phyloP scores from a whole-genome alignment of 768 basidiomycete genomes.

The Neoboletus subvelutipes region DNA sequence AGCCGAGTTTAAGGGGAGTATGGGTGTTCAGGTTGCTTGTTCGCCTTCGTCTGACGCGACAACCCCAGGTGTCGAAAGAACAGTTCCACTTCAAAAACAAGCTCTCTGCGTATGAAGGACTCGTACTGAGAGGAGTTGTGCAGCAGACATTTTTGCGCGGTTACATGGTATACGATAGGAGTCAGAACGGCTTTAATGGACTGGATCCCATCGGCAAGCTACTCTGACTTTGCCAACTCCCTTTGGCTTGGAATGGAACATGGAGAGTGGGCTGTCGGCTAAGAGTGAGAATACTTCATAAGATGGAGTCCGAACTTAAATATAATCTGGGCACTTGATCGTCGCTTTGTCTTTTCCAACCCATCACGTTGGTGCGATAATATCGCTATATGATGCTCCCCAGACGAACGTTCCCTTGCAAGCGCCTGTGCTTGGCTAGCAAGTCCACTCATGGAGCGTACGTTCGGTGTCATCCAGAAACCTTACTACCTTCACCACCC shows the following conservation, averaged over 20 bases:
- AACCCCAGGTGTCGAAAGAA: constrained; percentile 66
- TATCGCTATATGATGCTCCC: constrained; percentile 10
- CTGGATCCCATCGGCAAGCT: constrained; percentile 38
- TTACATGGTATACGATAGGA: constrained; percentile 55
- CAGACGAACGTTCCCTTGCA: constrained; percentile 8
- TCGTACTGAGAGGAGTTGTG: constrained; percentile 67
- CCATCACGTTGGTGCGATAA: not conserved
- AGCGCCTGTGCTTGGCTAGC: not conserved
- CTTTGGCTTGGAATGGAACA: not conserved
- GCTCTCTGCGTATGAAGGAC: constrained; percentile 84
- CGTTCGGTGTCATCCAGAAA: constrained; percentile 5
- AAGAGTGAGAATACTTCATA: not conserved
- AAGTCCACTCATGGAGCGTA: constrained; percentile 9
- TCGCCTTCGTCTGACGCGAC: constrained; percentile 5
- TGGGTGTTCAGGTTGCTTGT: not conserved
- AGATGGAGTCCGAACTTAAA: not conserved
- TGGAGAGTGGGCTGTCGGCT: not conserved
- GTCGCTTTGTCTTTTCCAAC: not conserved
- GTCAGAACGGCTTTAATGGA: constrained; percentile 36
- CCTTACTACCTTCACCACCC: not conserved
- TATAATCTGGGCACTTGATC: not conserved
- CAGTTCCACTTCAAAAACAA: constrained; percentile 90
- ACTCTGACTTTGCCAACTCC: constrained; percentile 5
- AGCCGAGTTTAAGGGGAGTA: constrained; percentile 41
- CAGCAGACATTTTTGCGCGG: constrained; percentile 82